These are phyloP conservation scores for Eimeria maxima DNA, from an alignment of 169 alveolate species.

Conservation along the genomic window DNA sequence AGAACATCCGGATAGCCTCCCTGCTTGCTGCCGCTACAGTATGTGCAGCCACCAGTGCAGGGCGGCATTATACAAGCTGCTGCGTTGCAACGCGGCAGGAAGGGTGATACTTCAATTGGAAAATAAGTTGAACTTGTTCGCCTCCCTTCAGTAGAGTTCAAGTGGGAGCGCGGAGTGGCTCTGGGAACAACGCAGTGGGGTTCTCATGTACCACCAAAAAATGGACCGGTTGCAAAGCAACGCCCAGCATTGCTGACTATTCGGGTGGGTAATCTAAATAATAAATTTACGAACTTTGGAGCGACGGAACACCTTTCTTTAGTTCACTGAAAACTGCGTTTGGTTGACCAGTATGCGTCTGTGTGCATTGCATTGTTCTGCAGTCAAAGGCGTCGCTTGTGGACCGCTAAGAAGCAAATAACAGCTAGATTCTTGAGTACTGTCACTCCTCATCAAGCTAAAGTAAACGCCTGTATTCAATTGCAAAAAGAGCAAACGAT, in stretches of 20 bases:
- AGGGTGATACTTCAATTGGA: background rate
- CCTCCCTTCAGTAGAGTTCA: background rate
- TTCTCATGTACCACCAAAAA: background rate
- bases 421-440: background rate
- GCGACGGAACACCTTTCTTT: no score
- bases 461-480: background rate
- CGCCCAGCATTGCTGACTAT: background rate
- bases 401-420: background rate
- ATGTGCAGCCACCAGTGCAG: background rate
- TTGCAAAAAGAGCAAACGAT: background rate
- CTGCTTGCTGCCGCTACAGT: background rate
- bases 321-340: no score
- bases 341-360: no score
- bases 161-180: background rate
- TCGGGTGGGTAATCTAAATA: no score
- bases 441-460: background rate
- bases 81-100: background rate
- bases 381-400: no score
- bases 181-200: background rate
- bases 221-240: background rate
- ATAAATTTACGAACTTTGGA: no score
- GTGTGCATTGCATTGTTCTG: no score
- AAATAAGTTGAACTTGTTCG: background rate
- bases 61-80: background rate
- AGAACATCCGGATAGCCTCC: background rate